Evolutionary conservation across 192 early-diverging fungal species (phyloP).

Genomic region (Dissophora ornata): DNA sequence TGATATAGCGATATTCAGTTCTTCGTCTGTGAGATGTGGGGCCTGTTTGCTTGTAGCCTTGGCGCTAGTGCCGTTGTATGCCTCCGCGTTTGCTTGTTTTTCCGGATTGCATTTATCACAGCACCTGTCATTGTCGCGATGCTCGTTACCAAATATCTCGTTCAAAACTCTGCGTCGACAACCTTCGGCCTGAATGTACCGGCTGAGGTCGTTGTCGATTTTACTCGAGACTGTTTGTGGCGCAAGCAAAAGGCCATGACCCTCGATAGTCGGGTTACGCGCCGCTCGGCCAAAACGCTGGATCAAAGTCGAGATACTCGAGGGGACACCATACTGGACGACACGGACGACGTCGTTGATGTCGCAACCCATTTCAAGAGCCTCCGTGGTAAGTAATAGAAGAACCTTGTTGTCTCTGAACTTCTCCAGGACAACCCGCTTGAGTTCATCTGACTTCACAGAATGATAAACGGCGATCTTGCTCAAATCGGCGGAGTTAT

Average conservation of each 20-base stretch:
- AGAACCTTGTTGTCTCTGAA: not conserved
- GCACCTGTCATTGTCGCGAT: not conserved
- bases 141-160: conserved; percentile 1
- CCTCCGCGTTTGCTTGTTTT: too few species aligned
- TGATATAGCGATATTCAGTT: too few species aligned
- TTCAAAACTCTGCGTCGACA: conserved; percentile 9
- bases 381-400: conserved; percentile 16
- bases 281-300: conserved; percentile 17
- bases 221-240: not conserved
- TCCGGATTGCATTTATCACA: conserved; percentile 3
- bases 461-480: not conserved
- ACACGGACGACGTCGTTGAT: conserved; percentile 17
- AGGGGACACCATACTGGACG: conserved; percentile 1
- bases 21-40: not conserved
- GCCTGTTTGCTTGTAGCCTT: not conserved
- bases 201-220: not conserved
- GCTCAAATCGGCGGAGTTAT: not conserved
- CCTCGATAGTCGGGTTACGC: not conserved
- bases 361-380: conserved; percentile 18
- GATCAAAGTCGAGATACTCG: not conserved
- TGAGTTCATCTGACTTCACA: conserved; percentile 3
- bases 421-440: not conserved
- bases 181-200: not conserved
- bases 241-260: not conserved
- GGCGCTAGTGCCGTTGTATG: not conserved